Evolutionary conservation across 148 eudicot species (phyloP).

Genomic region (Selenicereus undatus): DNA sequence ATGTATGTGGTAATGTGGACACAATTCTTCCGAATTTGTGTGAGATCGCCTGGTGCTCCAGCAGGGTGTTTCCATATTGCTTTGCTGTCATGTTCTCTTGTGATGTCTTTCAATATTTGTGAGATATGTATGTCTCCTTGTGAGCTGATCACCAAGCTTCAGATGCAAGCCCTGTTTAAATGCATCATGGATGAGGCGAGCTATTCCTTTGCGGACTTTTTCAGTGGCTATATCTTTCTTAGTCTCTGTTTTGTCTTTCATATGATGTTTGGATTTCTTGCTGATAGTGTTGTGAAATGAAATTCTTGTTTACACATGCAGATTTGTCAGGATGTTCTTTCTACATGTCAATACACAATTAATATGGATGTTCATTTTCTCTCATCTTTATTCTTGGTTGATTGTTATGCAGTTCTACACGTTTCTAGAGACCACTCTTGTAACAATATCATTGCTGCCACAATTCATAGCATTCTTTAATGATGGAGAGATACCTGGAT

Average conservation of each 20-base stretch:
- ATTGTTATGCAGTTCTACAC: constrained; percentile 79
- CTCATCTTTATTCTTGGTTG: background rate
- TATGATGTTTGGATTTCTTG: background rate
- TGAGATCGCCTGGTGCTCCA: background rate
- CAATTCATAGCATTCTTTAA: constrained; percentile 86
- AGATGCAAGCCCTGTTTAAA: background rate
- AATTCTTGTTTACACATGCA: background rate
- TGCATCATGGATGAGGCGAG: background rate
- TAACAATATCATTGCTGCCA: constrained; percentile 68
- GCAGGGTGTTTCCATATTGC: background rate
- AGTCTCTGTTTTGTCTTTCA: background rate
- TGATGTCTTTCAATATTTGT: background rate
- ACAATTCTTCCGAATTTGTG: background rate
- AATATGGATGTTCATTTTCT: background rate
- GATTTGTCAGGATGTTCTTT: background rate
- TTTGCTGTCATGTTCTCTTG: background rate
- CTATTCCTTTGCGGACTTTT: constrained; percentile 2
- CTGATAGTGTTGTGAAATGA: background rate
- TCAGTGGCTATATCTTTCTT: background rate
- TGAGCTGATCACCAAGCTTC: background rate
- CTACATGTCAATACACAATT: background rate
- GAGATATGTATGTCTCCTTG: background rate
- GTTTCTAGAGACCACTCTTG: constrained; percentile 82
- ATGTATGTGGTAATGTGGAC: background rate
- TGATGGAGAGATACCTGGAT: constrained; percentile 86